Base-by-base conservation (phyloP, 768 basidiomycete species). In the Tricholoma bakamatsutake region DNA sequence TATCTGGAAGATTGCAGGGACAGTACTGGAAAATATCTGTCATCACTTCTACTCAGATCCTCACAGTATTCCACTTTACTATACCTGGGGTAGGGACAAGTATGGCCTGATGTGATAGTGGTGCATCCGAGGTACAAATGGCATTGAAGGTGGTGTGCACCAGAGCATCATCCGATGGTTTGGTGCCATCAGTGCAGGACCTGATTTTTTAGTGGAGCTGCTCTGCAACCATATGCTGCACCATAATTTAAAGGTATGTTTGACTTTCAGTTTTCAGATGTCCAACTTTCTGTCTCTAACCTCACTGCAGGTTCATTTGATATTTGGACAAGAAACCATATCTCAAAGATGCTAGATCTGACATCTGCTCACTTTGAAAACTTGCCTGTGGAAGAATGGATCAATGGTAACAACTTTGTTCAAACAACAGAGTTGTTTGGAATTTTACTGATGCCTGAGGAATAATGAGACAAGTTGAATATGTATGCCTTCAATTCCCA, bases 101-200 rank as follows among this genome's bases (percentile, higher is more conserved):
- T 17, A 40, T 40, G 39, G 17, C 17, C 39, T 40, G 1, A 18
- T 18, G n/a, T 1, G 39, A 18, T 40, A 40, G 18, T 7, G 17
- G 6, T 40, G 39, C 6, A 18, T 40, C 39, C 5, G 39, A 7
- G 39, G 39, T 18, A 40, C 39, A 17, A 40, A 40, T 18, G 35
- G 35, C 13, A 37, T 37, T 4, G 33, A 50, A 50, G 49, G 49
- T 3, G 49, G 49, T 30, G 49, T 50, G 17, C 49, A 50, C 31
- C 49, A 50, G 49, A 50, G 33, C 31, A 50, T 50, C 49, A 50
- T 50, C 49, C 15, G 33, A 50, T 50, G 31, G 31, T 33, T 50
- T 50, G 49, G 49, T 30, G 49, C 28, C 49, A 33, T 50, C 49
- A 50, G 33, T 33, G 31, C 49, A 27, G 31, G 24, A 28, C 31